Evolutionary conservation across 176 grass and related monocot genomes (phyloP).

Genomic region (Metroxylon sagu): DNA sequence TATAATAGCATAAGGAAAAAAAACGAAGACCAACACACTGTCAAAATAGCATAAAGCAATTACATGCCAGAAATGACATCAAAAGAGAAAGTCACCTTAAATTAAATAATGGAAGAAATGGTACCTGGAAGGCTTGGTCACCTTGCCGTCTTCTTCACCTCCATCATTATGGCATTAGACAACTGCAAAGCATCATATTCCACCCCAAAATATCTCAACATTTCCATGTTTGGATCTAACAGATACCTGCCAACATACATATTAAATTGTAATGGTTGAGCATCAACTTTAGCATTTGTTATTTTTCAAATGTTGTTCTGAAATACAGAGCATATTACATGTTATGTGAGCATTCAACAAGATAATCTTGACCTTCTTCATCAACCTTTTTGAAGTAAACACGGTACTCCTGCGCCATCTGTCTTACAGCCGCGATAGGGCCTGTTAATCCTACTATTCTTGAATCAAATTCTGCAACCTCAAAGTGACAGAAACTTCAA

Average conservation of each 20-base stretch:
- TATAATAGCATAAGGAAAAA: no score
- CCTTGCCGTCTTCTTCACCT: constrained; percentile 45
- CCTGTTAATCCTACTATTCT: constrained; percentile 90
- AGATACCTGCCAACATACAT: constrained; percentile 51
- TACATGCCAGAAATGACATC: no score
- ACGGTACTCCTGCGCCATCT: constrained; percentile 87
- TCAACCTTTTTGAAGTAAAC: constrained; percentile 86
- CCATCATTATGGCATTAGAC: constrained; percentile 57
- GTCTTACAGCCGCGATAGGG: constrained; percentile 57
- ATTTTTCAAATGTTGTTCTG: no score
- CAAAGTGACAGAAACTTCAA: constrained; percentile 21
- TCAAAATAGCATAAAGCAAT: no score
- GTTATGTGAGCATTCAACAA: constrained; percentile 82
- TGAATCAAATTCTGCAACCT: constrained; percentile 64
- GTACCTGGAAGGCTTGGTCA: constrained; percentile 5
- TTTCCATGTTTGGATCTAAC: constrained; percentile 84
- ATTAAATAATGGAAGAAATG: no score
- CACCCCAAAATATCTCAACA: constrained; percentile 63
- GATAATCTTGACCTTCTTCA: constrained; percentile 78
- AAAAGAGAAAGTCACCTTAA: background rate
- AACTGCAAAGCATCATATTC: constrained; percentile 74
- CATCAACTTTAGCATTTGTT: no score
- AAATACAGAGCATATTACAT: constrained; percentile 34
- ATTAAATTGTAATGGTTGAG: no score
- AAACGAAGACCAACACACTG: no score